Evolutionary conservation across 1,284 basidiomycete species (phyloP), one percentile per base, ranked within the genome.

Genomic region (Leccinum pachyderme): DNA sequence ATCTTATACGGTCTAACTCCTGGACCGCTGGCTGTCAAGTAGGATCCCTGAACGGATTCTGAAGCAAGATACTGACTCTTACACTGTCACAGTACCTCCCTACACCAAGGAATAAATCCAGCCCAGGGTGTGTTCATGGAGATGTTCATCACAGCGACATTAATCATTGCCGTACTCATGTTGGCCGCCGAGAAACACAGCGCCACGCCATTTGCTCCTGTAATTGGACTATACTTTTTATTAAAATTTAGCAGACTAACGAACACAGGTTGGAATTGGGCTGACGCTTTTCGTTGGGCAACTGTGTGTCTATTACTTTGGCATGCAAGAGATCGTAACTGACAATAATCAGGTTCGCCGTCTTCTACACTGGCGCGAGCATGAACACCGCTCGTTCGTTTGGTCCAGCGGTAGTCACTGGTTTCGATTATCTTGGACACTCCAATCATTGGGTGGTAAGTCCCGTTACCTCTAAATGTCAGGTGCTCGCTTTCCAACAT

Each of bases 341-440:
- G 18, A 39, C 37, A 22, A 9, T 27, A 45, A 2, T n/a, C 41
- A 80, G 79, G 4, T 79, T 75, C 53, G 77, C 80, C 0, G 76
- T 82, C 3, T 77, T 73, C 57, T 86, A 80, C 62, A 85, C 82
- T 0, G 82, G 84, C 5, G 82, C 79, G 11, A 76, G 75, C 13
- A 81, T 83, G 79, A 91, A 91, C 66, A 84, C 86, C 2, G 89
- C 89, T 12, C 80, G 89, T 59, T 74, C 87, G 0, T 90, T 91
- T 66, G 89, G 88, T 1, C 89, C 89, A 0, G 85, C 87, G 3
- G 84, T 83, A 13, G 76, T 91, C 39, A 76, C 80, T 2, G 80
- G 81, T 7, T 91, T 89, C 65, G 69, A 74, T 1, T 66, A 65
- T 22, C 54, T 51, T 24, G 64, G 66, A 32, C 64, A 71, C 33